Evolutionary conservation across 768 basidiomycete genomes (phyloP), one percentile per base, ranked within the genome.

Genomic region (Mycena sanguinolenta): DNA sequence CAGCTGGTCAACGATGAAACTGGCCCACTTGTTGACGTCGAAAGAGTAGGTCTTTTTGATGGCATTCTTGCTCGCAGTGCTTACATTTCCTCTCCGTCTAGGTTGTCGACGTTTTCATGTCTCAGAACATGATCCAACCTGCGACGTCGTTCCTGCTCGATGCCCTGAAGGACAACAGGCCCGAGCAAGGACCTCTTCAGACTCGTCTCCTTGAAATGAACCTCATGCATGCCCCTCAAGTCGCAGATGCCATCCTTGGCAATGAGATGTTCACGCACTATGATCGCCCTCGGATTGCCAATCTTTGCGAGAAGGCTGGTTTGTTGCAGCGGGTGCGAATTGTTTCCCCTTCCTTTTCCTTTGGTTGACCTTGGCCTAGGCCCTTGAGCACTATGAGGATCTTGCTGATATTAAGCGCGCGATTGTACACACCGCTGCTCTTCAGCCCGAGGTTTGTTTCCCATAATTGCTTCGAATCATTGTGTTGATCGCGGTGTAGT

Each of bases 31-130:
- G 94, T 99, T 50, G 97, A 99, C 75, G 83, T 99, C 67, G 97
- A 99, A 80, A 86, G 97, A 62, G 97, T 92, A 75, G 69, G 89
- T 81, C 30, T 21, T 58, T 61, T 39, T 38, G 44, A 50, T 39
- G 42, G 39, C 32, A 25, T 53, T 50, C 32, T 54, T 52, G 61
- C 54, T 60, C 36, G 28, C 38, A 55, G 63, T 69, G 3, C 74
- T 65, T n/a, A 59, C 30, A 53, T 65, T 28, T 58, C 38, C 39
- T 65, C 34, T 58, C 36, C 39, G 44, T 32, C 14, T 64, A 93
- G 91, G 94, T 98, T 63, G 96, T 98, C 69, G 98, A 99, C 77
- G 98, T 99, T 76, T 99, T 99, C 86, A 98, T 98, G 96, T 93
- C 94, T 0, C 97, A 98, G 79, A 99, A 98, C 83, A 95, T 99